Conservation (phyloP, 805 yeast genomes). For the Ogataea pini region DNA sequence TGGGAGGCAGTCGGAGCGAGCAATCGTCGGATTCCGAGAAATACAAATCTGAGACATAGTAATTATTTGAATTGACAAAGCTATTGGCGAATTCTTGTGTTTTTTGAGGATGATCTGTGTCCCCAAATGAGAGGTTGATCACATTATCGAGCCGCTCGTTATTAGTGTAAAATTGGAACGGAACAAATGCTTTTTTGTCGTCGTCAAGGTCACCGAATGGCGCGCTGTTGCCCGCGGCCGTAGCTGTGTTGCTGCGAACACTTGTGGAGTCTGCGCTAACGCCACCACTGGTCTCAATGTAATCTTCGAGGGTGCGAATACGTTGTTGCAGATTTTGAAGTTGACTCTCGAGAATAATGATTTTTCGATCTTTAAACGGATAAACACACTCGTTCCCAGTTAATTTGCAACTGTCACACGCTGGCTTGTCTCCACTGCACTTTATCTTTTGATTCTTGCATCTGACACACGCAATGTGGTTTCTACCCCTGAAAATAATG, state of each 20-base stretch:
- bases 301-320: slow-evolving; percentile 26
- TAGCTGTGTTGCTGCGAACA: too few species aligned
- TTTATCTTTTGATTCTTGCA: slow-evolving; percentile 52
- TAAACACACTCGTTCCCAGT: slow-evolving; percentile 28
- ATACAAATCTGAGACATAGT: slow-evolving; percentile 21
- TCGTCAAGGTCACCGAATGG: slow-evolving; percentile 13
- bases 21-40: slow-evolving; percentile 15
- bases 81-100: slow-evolving; percentile 7
- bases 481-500: slow-evolving; percentile 30
- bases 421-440: slow-evolving; percentile 45
- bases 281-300: slow-evolving; percentile 9
- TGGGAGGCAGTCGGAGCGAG: slow-evolving; percentile 17
- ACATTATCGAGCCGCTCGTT: slow-evolving; percentile 28
- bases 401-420: slow-evolving; percentile 30
- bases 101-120: slow-evolving; percentile 22
- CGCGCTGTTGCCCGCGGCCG: background rate
- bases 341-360: slow-evolving; percentile 33
- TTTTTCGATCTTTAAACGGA: slow-evolving; percentile 33
- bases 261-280: background rate
- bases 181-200: slow-evolving; percentile 19
- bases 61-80: slow-evolving; percentile 17
- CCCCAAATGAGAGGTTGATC: slow-evolving; percentile 32
- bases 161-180: slow-evolving; percentile 24
- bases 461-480: slow-evolving; percentile 47
- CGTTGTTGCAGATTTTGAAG: slow-evolving; percentile 27